Percentiles rank a stretch among this genome's conserved stretches.
These are phyloP conservation scores for Gleditsia sinensis DNA, from an alignment of 306 rosid genomes.

Conservation along the genomic window DNA sequence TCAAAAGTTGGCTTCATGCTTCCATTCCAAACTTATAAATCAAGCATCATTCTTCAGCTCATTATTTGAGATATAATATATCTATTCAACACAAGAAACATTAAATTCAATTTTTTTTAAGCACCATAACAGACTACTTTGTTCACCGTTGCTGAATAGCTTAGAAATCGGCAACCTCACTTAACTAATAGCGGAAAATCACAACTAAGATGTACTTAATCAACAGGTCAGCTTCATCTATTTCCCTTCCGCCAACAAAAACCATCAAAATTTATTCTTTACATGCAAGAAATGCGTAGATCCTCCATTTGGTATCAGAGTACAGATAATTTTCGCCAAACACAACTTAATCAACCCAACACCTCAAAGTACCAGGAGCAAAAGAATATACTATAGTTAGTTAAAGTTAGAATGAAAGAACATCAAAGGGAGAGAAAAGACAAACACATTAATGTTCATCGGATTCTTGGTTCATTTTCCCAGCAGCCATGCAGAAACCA, in stretches of 20 bases:
- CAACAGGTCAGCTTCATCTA: not conserved
- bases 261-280: not conserved
- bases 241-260: not conserved
- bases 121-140: not conserved
- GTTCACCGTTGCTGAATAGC: not conserved
- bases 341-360: not conserved
- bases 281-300: conserved; percentile 14
- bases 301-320: not conserved
- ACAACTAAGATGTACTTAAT: not conserved
- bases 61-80: not conserved
- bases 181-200: not conserved
- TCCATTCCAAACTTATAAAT: not conserved
- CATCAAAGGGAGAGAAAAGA: not conserved
- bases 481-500: not conserved
- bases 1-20: no score
- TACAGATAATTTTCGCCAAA: not conserved
- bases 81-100: conserved; percentile 9
- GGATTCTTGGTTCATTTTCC: not conserved
- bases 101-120: conserved; percentile 1
- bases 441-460: not conserved
- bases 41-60: not conserved
- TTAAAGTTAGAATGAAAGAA: not conserved
- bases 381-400: not conserved
- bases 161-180: not conserved
- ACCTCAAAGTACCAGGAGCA: not conserved